Evolutionary conservation across 805 yeast species (phyloP).

Genomic region (Ogataea degrootiae): DNA sequence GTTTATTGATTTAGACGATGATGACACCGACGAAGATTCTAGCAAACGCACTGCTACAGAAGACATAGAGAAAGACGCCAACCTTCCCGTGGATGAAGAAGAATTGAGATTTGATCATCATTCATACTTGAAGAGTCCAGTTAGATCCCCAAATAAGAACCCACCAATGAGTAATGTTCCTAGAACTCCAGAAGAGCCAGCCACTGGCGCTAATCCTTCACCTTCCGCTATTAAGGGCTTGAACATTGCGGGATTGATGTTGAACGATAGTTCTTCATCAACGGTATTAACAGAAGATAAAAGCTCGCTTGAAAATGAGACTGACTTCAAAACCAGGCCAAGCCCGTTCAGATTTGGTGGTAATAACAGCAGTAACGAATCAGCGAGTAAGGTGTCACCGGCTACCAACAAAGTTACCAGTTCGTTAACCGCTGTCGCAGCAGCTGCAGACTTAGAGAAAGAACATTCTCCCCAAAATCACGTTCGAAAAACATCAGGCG

Average conservation of each 20-base stretch:
- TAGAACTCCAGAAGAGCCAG: constrained; percentile 13
- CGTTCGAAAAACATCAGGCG: constrained; percentile 17
- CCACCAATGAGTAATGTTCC: constrained; percentile 13
- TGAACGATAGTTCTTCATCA: constrained; percentile 1
- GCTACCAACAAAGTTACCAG: too few relatives aligned
- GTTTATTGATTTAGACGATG: constrained; percentile 16
- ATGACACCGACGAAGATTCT: constrained; percentile 3
- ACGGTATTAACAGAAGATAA: constrained; percentile 1
- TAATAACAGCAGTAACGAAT: background rate
- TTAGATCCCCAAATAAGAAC: constrained; percentile 9
- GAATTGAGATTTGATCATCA: constrained; percentile 2
- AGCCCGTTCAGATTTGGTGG: constrained; percentile 18
- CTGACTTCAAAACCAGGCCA: constrained; percentile 8
- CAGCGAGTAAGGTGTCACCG: background rate
- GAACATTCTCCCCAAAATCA: constrained; percentile 1
- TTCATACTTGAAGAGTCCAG: constrained; percentile 8
- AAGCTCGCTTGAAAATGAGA: constrained; percentile 4
- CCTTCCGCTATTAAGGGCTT: constrained; percentile 13
- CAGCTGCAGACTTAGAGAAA: too few relatives aligned
- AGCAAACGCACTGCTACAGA: background rate
- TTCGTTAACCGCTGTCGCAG: too few relatives aligned
- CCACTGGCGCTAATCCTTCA: background rate
- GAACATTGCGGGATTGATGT: constrained; percentile 19
- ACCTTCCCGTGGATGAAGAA: background rate
- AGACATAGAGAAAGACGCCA: background rate